phyloP scores from a whole-genome alignment of 2,329 filamentous ascomycete species.

The Talaromyces piceae region DNA sequence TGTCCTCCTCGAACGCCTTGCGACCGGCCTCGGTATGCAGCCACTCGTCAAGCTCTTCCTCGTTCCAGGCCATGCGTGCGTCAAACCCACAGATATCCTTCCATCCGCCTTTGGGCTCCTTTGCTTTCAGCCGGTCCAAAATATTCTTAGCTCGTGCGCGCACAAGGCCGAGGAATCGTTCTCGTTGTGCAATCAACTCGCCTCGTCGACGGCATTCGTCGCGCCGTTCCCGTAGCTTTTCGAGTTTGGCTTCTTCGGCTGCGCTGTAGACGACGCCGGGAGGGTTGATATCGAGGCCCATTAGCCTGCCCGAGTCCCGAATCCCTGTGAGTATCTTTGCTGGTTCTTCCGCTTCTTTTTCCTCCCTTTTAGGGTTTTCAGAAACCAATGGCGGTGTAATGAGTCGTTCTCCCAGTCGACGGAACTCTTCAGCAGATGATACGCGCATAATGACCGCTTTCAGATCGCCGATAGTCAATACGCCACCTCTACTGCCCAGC shows the following conservation, averaged over 20 bases:
- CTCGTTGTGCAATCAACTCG: constrained; percentile 35
- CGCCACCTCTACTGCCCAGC: constrained; percentile 36
- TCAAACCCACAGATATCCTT: constrained; percentile 46
- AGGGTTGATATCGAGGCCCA: constrained; percentile 23
- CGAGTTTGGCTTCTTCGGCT: constrained; percentile 33
- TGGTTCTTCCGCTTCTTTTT: neutral
- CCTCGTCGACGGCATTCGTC: constrained; percentile 29
- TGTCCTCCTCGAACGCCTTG: constrained; percentile 33
- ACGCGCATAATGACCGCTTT: constrained; percentile 33
- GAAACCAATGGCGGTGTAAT: constrained; percentile 22
- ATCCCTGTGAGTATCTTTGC: neutral
- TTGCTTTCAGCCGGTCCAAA: constrained; percentile 37
- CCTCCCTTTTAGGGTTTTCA: neutral
- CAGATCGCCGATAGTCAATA: constrained; percentile 35
- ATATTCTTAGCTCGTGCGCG: constrained; percentile 36
- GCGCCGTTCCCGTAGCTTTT: constrained; percentile 27
- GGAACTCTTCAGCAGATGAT: constrained; percentile 34
- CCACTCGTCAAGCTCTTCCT: constrained; percentile 44
- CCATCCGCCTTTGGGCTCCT: constrained; percentile 38
- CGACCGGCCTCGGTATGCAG: constrained; percentile 31
- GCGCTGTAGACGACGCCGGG: constrained; percentile 27
- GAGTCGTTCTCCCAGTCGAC: constrained; percentile 33
- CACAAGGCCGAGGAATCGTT: constrained; percentile 35
- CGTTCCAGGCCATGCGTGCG: constrained; percentile 39
- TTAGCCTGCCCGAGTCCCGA: constrained; percentile 16